phyloP scores from a whole-genome alignment of 2,329 filamentous ascomycete species.

The Arthrobotrys musiformis region DNA sequence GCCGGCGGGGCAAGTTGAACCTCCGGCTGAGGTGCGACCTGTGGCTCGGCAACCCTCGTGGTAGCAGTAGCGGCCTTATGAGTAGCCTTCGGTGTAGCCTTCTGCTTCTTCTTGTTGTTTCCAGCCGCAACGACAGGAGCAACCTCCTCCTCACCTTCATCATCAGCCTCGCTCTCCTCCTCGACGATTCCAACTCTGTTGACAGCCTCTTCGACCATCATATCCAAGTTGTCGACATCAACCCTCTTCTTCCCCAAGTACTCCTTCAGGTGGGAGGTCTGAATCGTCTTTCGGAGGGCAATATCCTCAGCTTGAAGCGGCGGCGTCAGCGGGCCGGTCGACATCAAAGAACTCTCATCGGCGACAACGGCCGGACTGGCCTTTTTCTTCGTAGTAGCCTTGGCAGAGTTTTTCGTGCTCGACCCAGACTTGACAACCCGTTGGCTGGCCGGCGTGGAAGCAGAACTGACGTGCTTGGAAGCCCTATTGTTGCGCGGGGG shows the following conservation, averaged over 20 bases:
- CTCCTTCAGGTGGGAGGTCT: slow-evolving; percentile 58
- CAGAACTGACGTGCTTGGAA: slow-evolving; percentile 26
- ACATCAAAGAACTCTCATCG: slow-evolving; percentile 7
- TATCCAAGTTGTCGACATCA: slow-evolving; percentile 57
- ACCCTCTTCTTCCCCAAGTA: slow-evolving; percentile 57
- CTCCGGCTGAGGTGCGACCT: background rate
- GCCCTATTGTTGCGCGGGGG: slow-evolving; percentile 43
- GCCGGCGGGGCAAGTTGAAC: background rate
- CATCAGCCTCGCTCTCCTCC: slow-evolving; percentile 53
- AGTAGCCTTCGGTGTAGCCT: background rate
- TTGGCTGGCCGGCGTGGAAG: background rate
- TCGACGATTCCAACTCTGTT: slow-evolving; percentile 57
- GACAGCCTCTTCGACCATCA: slow-evolving; percentile 58
- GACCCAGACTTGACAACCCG: slow-evolving; percentile 1
- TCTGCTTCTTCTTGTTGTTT: slow-evolving; percentile 21
- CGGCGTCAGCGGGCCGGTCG: slow-evolving; percentile 56
- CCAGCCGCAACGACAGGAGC: background rate
- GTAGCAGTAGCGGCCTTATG: background rate
- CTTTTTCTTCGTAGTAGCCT: slow-evolving; percentile 31
- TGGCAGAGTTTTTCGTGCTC: slow-evolving; percentile 26
- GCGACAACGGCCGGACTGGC: background rate
- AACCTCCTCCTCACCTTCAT: slow-evolving; percentile 48
- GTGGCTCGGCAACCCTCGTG: background rate
- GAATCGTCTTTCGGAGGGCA: slow-evolving; percentile 50
- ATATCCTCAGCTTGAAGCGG: slow-evolving; percentile 56